These are phyloP conservation scores for Aspergillus piperis DNA, from an alignment of 2,329 filamentous ascomycete genomes.

Conservation along the genomic window DNA sequence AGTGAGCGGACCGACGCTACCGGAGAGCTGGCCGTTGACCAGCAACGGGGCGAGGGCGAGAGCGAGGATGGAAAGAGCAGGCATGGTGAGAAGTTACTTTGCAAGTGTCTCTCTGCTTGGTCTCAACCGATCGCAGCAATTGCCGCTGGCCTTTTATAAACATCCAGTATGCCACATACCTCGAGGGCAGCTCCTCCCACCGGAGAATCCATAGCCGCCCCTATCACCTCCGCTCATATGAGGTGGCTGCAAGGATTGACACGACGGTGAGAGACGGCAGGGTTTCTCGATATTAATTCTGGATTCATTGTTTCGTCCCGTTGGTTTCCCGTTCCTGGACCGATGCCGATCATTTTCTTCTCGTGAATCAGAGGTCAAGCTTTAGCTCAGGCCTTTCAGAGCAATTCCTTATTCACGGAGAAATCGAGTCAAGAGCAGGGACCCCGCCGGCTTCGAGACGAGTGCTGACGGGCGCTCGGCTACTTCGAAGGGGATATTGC, in stretches of 20 bases:
- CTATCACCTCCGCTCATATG: background rate
- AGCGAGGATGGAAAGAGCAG: conserved; percentile 6
- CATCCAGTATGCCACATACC: background rate
- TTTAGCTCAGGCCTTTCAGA: background rate
- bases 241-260: background rate
- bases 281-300: background rate
- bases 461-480: background rate
- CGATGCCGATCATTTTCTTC: background rate
- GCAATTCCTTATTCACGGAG: background rate
- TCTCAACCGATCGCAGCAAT: background rate
- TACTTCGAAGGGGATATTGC: background rate
- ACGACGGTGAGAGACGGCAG: background rate
- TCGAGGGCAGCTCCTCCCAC: background rate
- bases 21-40: conserved; percentile 17
- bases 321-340: background rate
- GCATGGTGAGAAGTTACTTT: conserved; percentile 5
- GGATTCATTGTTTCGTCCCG: background rate
- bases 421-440: background rate
- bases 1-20: conserved; percentile 18
- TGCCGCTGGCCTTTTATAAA: background rate
- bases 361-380: background rate
- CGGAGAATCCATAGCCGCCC: background rate
- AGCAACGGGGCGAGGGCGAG: conserved; percentile 11
- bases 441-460: background rate
- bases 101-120: background rate